Evolutionary conservation across 2,329 filamentous ascomycete genomes (phyloP), one percentile per base, ranked within the genome.

Genomic region (Alternaria novae-zelandiae): DNA sequence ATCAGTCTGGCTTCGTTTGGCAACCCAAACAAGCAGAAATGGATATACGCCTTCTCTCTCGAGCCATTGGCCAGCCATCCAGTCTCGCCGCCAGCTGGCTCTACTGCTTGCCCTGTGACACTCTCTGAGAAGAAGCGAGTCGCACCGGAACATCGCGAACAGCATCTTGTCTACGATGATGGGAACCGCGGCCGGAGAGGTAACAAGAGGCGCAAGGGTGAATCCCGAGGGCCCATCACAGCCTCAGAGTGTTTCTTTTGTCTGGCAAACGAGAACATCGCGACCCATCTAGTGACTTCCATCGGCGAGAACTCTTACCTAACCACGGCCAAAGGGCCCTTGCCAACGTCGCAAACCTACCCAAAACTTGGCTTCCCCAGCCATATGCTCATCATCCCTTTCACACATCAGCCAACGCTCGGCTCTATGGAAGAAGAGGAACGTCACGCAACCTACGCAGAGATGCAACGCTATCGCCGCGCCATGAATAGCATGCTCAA

Each of bases 231-330:
- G 6, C 80, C 82, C 5, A 73, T 81, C 17, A 72, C 73, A 0
- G 93, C 93, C 2, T 90, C 90, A 56, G 87, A 91, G 73, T 99
- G 96, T 82, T 99, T 96, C 84, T 98, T 99, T 83, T 99, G 96
- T 77, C 86, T 99, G 11, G 94, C 93, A 6, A 97, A 97, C 78
- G 89, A 91, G 6, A 91, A 91, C 64, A 84, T 96, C 47, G 91
- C 92, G 56, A 91, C 90, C 2, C 95, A 99, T 81, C 91, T 99
- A 80, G 91, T 97, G 73, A 91, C 91, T 68, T 94, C 91, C 25
- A 95, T 99, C 67, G 96, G 92, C 57, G 90, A 94, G 17, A 91
- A 97, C 64, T 87, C 89, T 57, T 98, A 98, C 79, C 82, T 98
- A 58, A 97, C 96, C 26, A 96, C 91, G 23, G 93, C 96, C 63